Conservation (phyloP, 2,329 filamentous ascomycete genomes). For the Apiospora pterosperma region DNA sequence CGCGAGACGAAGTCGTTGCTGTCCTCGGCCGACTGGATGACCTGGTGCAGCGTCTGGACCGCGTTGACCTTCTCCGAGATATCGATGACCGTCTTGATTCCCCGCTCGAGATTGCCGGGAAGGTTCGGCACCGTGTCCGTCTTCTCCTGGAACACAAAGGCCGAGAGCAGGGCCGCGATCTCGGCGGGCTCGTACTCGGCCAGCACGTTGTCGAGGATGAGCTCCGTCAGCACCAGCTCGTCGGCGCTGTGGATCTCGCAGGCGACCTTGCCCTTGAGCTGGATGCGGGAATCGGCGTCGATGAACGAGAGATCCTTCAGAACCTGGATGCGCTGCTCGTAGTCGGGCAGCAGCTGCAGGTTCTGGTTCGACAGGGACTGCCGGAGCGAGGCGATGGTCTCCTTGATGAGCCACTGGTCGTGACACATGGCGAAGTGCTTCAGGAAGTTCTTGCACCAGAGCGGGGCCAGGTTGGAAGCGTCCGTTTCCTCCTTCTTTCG, state of each 20-base stretch:
- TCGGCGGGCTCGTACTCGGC: conserved; percentile 95
- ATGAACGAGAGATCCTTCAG: conserved; percentile 91
- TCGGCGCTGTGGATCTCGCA: conserved; percentile 98
- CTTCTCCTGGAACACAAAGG: conserved; percentile 98
- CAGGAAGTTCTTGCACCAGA: conserved; percentile 73
- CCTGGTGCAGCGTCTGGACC: conserved; percentile 85
- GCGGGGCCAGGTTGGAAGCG: conserved; percentile 62
- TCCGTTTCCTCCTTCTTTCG: conserved; percentile 60
- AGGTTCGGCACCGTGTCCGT: conserved; percentile 78
- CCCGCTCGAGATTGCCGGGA: conserved; percentile 76
- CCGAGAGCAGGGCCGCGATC: conserved; percentile 88
- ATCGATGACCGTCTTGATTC: conserved; percentile 79
- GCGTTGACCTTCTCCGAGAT: conserved; percentile 92
- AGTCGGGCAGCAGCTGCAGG: conserved; percentile 90
- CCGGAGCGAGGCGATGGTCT: conserved; percentile 84
- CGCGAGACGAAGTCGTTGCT: conserved; percentile 86
- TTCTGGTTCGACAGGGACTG: conserved; percentile 94
- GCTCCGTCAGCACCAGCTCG: conserved; percentile 91
- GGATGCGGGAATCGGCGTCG: conserved; percentile 80
- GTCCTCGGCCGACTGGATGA: conserved; percentile 86
- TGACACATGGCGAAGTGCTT: conserved; percentile 97
- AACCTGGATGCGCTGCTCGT: conserved; percentile 90
- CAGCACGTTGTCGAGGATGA: conserved; percentile 94
- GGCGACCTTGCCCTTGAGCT: conserved; percentile 96
- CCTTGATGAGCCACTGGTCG: conserved; percentile 93